These are phyloP conservation scores for Citrus glauca DNA, from an alignment of 345 rosid species.

Conservation along the genomic window DNA sequence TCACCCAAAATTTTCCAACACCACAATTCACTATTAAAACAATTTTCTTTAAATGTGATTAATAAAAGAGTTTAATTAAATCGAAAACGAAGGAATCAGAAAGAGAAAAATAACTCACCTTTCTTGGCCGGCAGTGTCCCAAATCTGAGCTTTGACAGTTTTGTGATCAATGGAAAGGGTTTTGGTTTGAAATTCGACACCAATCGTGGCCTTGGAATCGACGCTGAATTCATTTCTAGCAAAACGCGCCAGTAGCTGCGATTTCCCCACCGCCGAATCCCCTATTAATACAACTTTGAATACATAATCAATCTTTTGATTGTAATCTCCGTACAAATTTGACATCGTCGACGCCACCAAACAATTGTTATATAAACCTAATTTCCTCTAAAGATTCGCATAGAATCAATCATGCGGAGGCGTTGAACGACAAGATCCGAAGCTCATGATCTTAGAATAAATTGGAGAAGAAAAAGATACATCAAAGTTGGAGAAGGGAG, in stretches of 20 bases:
- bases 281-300: conserved; percentile 81
- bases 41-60: not conserved
- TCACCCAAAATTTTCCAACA: not conserved
- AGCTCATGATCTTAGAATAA: not conserved
- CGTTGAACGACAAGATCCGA: not conserved
- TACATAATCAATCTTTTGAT: conserved; percentile 81
- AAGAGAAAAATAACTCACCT: conserved; percentile 32
- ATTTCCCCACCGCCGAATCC: conserved; percentile 83
- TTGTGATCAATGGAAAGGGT: conserved; percentile 70
- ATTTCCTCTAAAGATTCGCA: not conserved
- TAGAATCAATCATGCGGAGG: conserved; percentile 11
- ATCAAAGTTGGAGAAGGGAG: not conserved
- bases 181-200: conserved; percentile 89
- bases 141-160: conserved; percentile 84
- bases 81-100: not conserved
- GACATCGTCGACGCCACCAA: conserved; percentile 36
- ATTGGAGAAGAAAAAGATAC: not conserved
- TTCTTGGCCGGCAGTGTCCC: conserved; percentile 94
- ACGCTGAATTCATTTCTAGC: conserved; percentile 77
- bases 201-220: conserved; percentile 83
- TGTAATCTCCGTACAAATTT: conserved; percentile 69
- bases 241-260: conserved; percentile 74
- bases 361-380: conserved; percentile 1
- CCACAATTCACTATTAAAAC: not conserved
- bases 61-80: not conserved